Evolutionary conservation across 139 green algal species (phyloP).

Genomic region (Coelastrella sp.): DNA sequence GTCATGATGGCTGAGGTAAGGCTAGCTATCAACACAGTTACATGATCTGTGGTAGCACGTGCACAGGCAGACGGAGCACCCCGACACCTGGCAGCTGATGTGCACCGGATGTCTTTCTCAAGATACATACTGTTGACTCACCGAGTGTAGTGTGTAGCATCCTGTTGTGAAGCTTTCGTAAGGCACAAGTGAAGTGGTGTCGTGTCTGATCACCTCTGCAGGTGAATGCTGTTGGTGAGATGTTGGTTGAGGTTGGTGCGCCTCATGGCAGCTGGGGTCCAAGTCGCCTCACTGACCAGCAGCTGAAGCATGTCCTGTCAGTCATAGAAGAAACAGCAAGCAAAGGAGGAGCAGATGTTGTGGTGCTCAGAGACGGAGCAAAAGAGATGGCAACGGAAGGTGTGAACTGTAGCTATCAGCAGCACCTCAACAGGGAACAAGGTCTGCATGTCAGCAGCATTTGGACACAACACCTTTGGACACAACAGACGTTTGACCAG

Average conservation of each 20-base stretch:
- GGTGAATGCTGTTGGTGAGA: slow-evolving; percentile 77
- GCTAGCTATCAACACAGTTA: background rate
- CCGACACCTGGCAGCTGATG: too few relatives aligned
- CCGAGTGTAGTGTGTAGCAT: background rate
- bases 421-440: background rate
- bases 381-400: slow-evolving; percentile 48
- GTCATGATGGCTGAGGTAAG: slow-evolving; percentile 68
- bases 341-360: slow-evolving; percentile 52
- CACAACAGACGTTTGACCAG: too few relatives aligned
- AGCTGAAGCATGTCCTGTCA: slow-evolving; percentile 66
- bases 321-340: slow-evolving; percentile 43
- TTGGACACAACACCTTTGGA: too few relatives aligned
- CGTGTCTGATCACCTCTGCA: slow-evolving; percentile 43
- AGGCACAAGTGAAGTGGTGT: too few relatives aligned
- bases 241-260: slow-evolving; percentile 76
- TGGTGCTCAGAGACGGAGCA: slow-evolving; percentile 54
- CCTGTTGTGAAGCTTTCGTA: too few relatives aligned
- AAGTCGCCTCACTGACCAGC: slow-evolving; percentile 51
- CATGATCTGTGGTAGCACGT: too few relatives aligned
- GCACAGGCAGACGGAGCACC: too few relatives aligned
- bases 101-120: too few relatives aligned
- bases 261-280: slow-evolving; percentile 77
- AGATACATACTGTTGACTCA: too few relatives aligned
- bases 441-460: background rate
- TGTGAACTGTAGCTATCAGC: background rate